Evolutionary conservation across 306 rosid genomes (phyloP).

Genomic region (Malus orientalis): DNA sequence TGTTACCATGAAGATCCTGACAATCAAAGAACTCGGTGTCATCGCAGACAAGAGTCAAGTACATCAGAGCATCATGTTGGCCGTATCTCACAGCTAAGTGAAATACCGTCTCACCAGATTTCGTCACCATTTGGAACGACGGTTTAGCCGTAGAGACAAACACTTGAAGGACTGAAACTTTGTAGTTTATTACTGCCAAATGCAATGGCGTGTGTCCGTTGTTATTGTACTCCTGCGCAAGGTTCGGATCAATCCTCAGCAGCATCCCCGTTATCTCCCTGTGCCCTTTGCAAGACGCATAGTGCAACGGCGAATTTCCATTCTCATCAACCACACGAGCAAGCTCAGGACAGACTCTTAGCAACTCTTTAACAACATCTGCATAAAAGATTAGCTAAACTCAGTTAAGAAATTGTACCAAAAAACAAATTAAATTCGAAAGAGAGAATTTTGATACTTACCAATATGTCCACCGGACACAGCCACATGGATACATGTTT

Average conservation of each 20-base stretch:
- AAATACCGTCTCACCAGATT: slow-evolving; percentile 57
- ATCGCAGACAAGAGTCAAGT: slow-evolving; percentile 36
- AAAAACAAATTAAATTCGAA: neutral
- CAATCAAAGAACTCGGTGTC: slow-evolving; percentile 31
- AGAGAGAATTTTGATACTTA: slow-evolving; percentile 3
- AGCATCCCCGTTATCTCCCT: slow-evolving; percentile 47
- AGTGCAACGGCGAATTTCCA: slow-evolving; percentile 55
- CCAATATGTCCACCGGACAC: slow-evolving; percentile 59
- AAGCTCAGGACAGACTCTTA: slow-evolving; percentile 34
- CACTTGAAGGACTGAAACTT: slow-evolving; percentile 39
- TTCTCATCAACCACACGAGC: slow-evolving; percentile 30
- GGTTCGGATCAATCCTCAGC: slow-evolving; percentile 33
- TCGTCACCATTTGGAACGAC: slow-evolving; percentile 40
- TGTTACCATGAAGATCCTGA: slow-evolving; percentile 51
- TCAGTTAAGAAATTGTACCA: neutral
- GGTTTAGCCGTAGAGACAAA: slow-evolving; percentile 32
- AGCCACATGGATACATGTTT: slow-evolving; percentile 49
- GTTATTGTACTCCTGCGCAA: slow-evolving; percentile 41
- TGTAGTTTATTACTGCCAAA: slow-evolving; percentile 51
- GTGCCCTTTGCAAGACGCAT: slow-evolving; percentile 34
- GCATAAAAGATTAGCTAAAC: neutral
- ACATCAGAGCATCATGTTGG: slow-evolving; percentile 38
- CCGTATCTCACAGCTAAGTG: slow-evolving; percentile 65
- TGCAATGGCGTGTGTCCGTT: slow-evolving; percentile 66
- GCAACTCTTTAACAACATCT: slow-evolving; percentile 56